Percentiles rank a stretch among this genome's conserved stretches.
Evolutionary conservation across 495 filamentous ascomycete species (phyloP).

Genomic region (Beverwykella pulmonaria): DNA sequence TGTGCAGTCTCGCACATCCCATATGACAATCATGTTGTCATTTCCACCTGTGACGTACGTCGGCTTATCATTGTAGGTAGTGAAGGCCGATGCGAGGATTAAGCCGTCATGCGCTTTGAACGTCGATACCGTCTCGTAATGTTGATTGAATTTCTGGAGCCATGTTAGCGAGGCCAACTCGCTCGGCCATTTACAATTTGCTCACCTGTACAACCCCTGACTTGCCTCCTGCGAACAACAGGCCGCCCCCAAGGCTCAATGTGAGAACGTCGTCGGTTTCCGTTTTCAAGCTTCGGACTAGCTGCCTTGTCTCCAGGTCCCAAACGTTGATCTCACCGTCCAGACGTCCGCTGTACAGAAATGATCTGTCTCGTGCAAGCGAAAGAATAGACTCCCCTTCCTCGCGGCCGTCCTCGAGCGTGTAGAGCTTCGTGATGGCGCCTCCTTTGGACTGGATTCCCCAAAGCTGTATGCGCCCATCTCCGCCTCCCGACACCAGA

Average conservation of each 20-base stretch:
- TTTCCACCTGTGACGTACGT: conserved; percentile 94
- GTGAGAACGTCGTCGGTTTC: conserved; percentile 84
- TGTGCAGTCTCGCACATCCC: conserved; percentile 71
- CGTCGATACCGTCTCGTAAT: conserved; percentile 78
- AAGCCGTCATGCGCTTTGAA: conserved; percentile 87
- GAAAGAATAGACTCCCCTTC: conserved; percentile 77
- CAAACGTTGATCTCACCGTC: conserved; percentile 94
- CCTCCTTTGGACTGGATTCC: conserved; percentile 59
- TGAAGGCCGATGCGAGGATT: conserved; percentile 82
- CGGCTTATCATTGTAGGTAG: conserved; percentile 64
- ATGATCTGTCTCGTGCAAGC: conserved; percentile 79
- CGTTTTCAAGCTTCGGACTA: conserved; percentile 77
- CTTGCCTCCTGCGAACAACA: conserved; percentile 80
- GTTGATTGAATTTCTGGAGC: conserved; percentile 77
- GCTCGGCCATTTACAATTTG: background rate
- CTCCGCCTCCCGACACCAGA: conserved; percentile 87
- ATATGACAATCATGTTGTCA: conserved; percentile 83
- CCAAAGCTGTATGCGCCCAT: conserved; percentile 93
- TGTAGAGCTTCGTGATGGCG: conserved; percentile 61
- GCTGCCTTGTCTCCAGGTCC: conserved; percentile 94
- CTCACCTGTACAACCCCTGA: conserved; percentile 79
- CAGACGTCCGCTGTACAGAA: conserved; percentile 85
- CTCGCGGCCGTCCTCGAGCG: conserved; percentile 67
- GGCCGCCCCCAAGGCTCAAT: conserved; percentile 77
- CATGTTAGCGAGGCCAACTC: background rate